Evolutionary conservation across 352 stramenopile species (phyloP).

Genomic region (Aphanomyces invadans): DNA sequence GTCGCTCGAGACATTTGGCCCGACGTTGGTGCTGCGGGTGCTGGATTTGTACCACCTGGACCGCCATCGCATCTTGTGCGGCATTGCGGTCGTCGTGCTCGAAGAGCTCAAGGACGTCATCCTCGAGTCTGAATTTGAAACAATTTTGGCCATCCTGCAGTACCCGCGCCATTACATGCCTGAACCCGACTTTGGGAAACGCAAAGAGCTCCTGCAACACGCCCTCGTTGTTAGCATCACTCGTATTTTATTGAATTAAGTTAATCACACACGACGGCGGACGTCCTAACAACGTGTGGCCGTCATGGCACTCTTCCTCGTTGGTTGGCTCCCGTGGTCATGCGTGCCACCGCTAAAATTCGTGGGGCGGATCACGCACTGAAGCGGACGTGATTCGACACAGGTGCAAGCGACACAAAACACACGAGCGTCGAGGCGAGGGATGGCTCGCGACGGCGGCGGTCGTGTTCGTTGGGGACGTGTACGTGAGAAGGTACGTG

Average conservation of each 20-base stretch:
- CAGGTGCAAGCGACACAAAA: constrained; percentile 33
- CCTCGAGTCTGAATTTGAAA: constrained; percentile 50
- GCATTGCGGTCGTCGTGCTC: constrained; percentile 66
- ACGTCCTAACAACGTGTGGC: too few species aligned
- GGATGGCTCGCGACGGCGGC: background rate
- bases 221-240: constrained; percentile 53
- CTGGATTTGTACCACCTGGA: constrained; percentile 79
- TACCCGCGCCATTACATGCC: constrained; percentile 45
- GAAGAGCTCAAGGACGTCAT: constrained; percentile 56
- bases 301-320: too few species aligned
- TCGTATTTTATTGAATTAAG: constrained; percentile 11
- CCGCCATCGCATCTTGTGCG: constrained; percentile 71
- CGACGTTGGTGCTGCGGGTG: constrained; percentile 51
- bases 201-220: constrained; percentile 47
- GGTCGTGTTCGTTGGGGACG: background rate
- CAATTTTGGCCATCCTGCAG: constrained; percentile 60
- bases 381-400: constrained; percentile 13
- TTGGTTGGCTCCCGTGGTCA: too few species aligned
- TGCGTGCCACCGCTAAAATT: too few species aligned
- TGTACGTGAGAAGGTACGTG: constrained; percentile 30
- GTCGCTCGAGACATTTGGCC: constrained; percentile 67
- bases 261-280: too few species aligned
- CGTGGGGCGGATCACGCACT: too few species aligned
- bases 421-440: constrained; percentile 19
- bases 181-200: constrained; percentile 34